Conservation (phyloP, 208 protist genomes). For the Angomonas deanei region DNA sequence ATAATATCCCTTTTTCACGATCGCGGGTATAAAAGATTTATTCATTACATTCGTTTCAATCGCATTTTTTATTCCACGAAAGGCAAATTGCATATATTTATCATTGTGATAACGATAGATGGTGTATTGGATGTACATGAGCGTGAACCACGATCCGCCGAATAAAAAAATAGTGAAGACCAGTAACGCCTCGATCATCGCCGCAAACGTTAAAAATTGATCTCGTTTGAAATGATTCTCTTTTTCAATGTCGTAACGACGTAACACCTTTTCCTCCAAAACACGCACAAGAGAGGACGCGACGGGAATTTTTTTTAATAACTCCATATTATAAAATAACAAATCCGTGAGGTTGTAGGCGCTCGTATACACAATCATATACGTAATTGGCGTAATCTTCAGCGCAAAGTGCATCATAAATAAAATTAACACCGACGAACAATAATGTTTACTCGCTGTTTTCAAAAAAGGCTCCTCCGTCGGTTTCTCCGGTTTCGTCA, state of each 20-base stretch:
- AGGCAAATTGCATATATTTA: background rate
- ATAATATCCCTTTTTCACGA: background rate
- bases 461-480: background rate
- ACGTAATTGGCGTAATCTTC: background rate
- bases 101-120: background rate
- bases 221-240: background rate
- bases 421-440: background rate
- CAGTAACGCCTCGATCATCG: background rate
- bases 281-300: background rate
- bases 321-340: background rate
- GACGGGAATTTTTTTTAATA: background rate
- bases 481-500: background rate
- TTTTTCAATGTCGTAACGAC: background rate
- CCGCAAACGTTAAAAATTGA: background rate
- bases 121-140: background rate
- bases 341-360: background rate
- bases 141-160: background rate
- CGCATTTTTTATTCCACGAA: background rate
- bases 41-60: conserved; percentile 1
- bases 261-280: background rate
- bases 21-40: background rate
- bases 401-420: background rate
- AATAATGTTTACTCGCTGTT: background rate
- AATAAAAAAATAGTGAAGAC: background rate
- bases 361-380: background rate